Evolutionary conservation across 2,329 filamentous ascomycete genomes (phyloP), one percentile per base, ranked within the genome.

Genomic region (Sporothrix euskadiensis): DNA sequence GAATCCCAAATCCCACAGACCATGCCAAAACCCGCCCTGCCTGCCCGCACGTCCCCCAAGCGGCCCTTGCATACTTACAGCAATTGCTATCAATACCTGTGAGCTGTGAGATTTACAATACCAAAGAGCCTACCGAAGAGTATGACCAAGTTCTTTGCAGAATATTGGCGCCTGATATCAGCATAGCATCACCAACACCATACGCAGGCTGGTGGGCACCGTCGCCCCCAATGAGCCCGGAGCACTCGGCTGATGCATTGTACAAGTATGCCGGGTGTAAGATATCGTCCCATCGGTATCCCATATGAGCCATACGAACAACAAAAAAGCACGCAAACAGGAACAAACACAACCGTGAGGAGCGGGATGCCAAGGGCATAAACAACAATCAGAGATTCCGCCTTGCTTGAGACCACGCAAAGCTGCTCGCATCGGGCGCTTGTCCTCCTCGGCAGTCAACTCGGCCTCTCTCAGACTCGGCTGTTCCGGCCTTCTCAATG

Each of bases 211-310:
- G 57, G 14, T 4, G 10, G 26, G 57, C 26, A 19, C 32, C 19
- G 6, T 6, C n/a, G 12, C 2, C 35, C 35, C 59, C 59, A 65
- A 16, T 41, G 35, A 65, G 19, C 35, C 22, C 63, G 41, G 63
- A 66, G 63, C 41, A 66, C 63, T 66, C 63, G 63, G 63, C 39
- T 49, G 12, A n/a, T 47, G 22, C 44, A 49, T 49, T 49, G 16
- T 26, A 10, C 26, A 19, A 30, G 16, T 19, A 30, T 66, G 41
- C 41, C 39, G 63, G 63, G 16, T 66, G 39, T 66, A 30, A 49
- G 59, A 26, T 44, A 65, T 44, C 35, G 26, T 26, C n/a, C 10
- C 35, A 65, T 22, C 22, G 35, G 39, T 49, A 49, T 49, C 41
- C 41, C 26, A 49, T 19, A 44, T 41, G 59, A 59, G 56, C 26